Conservation (phyloP, 2,329 filamentous ascomycete species). For the Zymoseptoria ardabiliae region DNA sequence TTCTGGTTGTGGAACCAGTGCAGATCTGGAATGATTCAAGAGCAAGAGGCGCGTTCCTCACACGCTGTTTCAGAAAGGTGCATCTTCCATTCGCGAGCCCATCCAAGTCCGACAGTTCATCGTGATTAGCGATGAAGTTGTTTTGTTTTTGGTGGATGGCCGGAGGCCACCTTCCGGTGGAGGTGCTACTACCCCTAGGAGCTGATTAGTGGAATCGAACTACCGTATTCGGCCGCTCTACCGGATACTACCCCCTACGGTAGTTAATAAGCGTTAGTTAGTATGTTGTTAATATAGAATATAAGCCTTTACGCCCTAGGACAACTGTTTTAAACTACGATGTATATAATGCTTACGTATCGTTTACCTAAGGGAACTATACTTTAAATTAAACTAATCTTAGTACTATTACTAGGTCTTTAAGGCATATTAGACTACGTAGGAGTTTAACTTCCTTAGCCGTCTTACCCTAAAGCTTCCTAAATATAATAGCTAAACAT, state of each 20-base stretch:
- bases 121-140: neutral
- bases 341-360: neutral
- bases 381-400: neutral
- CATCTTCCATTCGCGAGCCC: too few species aligned
- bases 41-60: too few species aligned
- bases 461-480: neutral
- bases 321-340: neutral
- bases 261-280: neutral
- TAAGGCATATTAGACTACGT: neutral
- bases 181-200: neutral
- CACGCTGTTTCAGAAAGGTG: too few species aligned
- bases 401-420: neutral
- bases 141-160: neutral
- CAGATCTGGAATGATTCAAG: too few species aligned
- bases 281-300: neutral
- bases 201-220: slow-evolving; percentile 1
- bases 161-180: neutral
- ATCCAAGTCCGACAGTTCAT: too few species aligned
- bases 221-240: neutral
- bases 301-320: neutral
- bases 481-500: neutral
- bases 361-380: neutral
- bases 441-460: neutral
- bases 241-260: neutral
- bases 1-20: too few species aligned